Evolutionary conservation across 129 eudicot genomes (phyloP).

Genomic region (Sambucus nigra): DNA sequence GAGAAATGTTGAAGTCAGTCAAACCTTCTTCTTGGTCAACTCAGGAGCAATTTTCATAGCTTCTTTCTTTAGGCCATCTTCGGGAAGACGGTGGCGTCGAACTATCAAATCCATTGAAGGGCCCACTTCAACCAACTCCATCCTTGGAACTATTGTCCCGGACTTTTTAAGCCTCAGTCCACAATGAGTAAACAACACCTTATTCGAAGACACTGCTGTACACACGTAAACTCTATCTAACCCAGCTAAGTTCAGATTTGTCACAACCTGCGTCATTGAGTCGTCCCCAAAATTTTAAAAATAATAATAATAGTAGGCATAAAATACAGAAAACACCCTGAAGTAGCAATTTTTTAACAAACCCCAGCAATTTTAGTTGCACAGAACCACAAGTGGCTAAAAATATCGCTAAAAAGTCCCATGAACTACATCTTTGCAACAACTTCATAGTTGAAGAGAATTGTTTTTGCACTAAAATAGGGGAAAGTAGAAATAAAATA

Average conservation of each 20-base stretch:
- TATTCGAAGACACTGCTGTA: constrained; percentile 72
- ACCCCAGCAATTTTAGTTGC: too few species aligned
- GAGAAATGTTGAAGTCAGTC: not conserved
- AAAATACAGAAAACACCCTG: too few species aligned
- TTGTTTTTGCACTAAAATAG: too few species aligned
- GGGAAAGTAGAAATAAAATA: too few species aligned
- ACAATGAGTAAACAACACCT: constrained; percentile 68
- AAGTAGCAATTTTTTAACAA: too few species aligned
- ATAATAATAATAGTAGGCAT: too few species aligned
- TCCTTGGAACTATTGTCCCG: constrained; percentile 67
- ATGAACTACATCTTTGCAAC: too few species aligned
- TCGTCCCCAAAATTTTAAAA: too few species aligned
- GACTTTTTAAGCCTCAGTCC: constrained; percentile 83
- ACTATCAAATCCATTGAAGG: constrained; percentile 96
- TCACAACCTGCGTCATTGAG: constrained; percentile 58
- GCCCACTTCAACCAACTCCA: constrained; percentile 93
- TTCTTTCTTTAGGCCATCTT: constrained; percentile 66
- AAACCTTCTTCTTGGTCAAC: constrained; percentile 72
- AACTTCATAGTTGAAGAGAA: too few species aligned
- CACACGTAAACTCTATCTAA: constrained; percentile 84
- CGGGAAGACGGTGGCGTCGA: constrained; percentile 81
- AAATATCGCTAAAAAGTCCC: too few species aligned
- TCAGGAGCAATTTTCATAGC: constrained; percentile 76
- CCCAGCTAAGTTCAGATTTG: constrained; percentile 83
- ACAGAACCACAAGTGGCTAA: too few species aligned